These are phyloP conservation scores for Phytophthora tentaculata DNA, from an alignment of 352 stramenopile species.

Conservation along the genomic window DNA sequence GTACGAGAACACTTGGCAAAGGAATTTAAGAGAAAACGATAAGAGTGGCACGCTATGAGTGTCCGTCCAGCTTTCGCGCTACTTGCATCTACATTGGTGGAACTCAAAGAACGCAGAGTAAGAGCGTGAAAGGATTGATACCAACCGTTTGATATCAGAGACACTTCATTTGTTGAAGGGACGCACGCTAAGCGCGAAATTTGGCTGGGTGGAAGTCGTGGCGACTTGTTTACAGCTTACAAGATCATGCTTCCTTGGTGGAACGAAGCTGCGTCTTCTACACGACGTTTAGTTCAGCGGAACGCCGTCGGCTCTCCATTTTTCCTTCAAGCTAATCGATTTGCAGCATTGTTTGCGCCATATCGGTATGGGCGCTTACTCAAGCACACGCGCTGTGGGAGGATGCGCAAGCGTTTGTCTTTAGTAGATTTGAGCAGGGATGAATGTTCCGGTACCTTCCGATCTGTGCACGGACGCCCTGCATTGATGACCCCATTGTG, in stretches of 20 bases:
- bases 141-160: neutral
- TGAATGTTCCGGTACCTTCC: neutral
- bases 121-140: neutral
- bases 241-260: neutral
- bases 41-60: no score
- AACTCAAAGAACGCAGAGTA: neutral
- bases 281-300: neutral
- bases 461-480: neutral
- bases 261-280: neutral
- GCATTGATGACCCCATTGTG: neutral
- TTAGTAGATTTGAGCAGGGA: neutral
- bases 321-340: neutral
- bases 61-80: neutral
- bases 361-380: neutral
- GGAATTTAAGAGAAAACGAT: no score
- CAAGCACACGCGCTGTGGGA: neutral
- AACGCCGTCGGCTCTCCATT: neutral
- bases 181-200: neutral
- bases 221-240: neutral
- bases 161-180: neutral
- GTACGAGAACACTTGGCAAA: neutral
- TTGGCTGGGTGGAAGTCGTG: neutral
- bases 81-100: neutral
- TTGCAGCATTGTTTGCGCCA: neutral
- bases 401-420: neutral